Evolutionary conservation across 2,329 filamentous ascomycete species (phyloP), one percentile per base, ranked within the genome.

Genomic region (Trichoderma cornu-damae): DNA sequence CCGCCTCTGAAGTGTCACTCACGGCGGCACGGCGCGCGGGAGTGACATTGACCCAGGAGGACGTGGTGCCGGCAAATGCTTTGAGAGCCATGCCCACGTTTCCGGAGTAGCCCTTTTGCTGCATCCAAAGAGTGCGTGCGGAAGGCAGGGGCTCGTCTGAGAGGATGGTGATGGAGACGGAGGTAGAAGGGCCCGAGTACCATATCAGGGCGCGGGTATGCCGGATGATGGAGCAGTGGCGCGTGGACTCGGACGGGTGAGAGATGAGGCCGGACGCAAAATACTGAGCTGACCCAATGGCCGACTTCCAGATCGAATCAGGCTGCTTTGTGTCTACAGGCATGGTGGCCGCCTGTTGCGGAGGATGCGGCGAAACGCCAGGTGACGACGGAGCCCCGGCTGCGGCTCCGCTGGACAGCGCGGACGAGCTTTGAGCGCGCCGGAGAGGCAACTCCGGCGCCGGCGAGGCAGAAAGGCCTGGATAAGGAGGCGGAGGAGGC

Each of bases 81-180:
- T 86, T 87, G 26, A 85, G 72, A 6, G 78, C 77, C 81, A 89
- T 87, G 16, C 87, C 87, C 48, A 84, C 78, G 65, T 85, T 85
- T 4, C 87, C 87, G 0, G 83, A 84, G 72, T 77, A 88, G 2
- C 86, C 87, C 61, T 84, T 86, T 59, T 79, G 79, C 71, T 89
- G 86, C 24, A 89, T 72, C 83, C 84, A 89, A 12, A 89, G 67
- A 0, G 81, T 82, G 6, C 86, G 77, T 22, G 80, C 77, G 0
- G 70, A 54, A 0, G 86, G 83, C 0, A 89, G 67, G 0, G 79
- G 77, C 2, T 72, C 69, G 60, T 86, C 80, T 0, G 78, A 79
- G 64, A 89, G 84, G 46, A 89, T 77, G 2, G 85, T 85, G 37
- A 90, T 75, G 3, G 81, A 76, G 4, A 89, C 75, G 6, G 80